A percentile compares a stretch with the other conserved stretches of the same genome.
These are phyloP conservation scores for Lepidium sativum DNA, from an alignment of 345 rosid species.

Conservation along the genomic window DNA sequence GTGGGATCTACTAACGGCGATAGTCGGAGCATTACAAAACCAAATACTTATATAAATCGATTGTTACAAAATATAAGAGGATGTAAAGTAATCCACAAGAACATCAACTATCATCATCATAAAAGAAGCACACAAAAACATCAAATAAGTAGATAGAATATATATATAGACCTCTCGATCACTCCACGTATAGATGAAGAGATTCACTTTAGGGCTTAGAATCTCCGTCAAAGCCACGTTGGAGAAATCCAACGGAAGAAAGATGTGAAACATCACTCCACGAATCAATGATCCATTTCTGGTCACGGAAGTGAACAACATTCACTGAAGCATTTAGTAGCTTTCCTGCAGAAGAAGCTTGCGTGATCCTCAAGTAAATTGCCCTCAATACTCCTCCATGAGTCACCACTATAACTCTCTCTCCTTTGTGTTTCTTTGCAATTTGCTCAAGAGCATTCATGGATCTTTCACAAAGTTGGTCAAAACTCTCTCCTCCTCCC, in stretches of 20 bases:
- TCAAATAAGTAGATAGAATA: not conserved
- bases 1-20: too few relatives aligned
- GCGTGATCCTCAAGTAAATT: constrained; percentile 22
- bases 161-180: not conserved
- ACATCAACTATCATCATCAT: not conserved
- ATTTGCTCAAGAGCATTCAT: constrained; percentile 25
- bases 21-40: too few relatives aligned
- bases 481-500: constrained; percentile 36
- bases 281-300: constrained; percentile 19
- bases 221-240: constrained; percentile 32
- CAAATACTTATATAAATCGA: not conserved
- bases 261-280: constrained; percentile 32
- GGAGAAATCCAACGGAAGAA: constrained; percentile 27
- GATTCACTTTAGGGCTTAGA: constrained; percentile 11
- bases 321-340: constrained; percentile 28
- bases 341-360: constrained; percentile 26
- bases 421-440: constrained; percentile 28
- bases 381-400: constrained; percentile 35
- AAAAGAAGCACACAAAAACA: not conserved
- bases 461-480: constrained; percentile 31
- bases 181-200: not conserved
- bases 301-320: constrained; percentile 14
- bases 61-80: not conserved
- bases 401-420: constrained; percentile 31
- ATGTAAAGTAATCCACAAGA: not conserved